These are phyloP conservation scores for Boletus semigastroideus DNA, from an alignment of 1,284 basidiomycete genomes.

Conservation along the genomic window DNA sequence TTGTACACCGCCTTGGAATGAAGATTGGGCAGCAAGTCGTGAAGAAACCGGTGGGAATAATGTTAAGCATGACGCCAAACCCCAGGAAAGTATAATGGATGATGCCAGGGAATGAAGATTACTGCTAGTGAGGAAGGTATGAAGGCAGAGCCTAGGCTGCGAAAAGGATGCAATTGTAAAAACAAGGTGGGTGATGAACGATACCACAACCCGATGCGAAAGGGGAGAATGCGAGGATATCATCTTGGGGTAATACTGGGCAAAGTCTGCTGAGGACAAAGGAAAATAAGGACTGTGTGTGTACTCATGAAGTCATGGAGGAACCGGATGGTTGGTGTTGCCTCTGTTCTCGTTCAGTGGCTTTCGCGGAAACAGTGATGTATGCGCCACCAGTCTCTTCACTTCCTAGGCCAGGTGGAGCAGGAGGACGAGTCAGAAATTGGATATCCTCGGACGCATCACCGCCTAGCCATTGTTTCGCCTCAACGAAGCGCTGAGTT, in stretches of 20 bases:
- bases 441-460: conserved; percentile 63
- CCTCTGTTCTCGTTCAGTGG: conserved; percentile 55
- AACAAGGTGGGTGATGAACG: conserved; percentile 29
- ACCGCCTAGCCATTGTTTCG: conserved; percentile 74
- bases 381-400: conserved; percentile 80
- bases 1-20: conserved; percentile 33
- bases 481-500: conserved; percentile 72
- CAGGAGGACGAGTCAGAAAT: conserved; percentile 51
- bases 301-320: conserved; percentile 31
- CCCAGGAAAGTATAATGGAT: conserved; percentile 29
- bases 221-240: conserved; percentile 28
- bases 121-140: conserved; percentile 33
- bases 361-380: conserved; percentile 79
- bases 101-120: conserved; percentile 34
- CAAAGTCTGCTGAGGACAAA: conserved; percentile 19
- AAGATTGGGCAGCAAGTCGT: conserved; percentile 22
- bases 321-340: conserved; percentile 26
- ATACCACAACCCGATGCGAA: conserved; percentile 23
- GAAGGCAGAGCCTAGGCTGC: conserved; percentile 20
- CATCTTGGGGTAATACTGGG: conserved; percentile 27
- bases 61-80: conserved; percentile 27
- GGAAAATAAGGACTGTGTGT: conserved; percentile 14
- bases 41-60: conserved; percentile 17
- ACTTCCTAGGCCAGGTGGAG: conserved; percentile 64
- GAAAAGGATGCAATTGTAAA: conserved; percentile 23